A percentile compares a stretch with the other conserved stretches of the same genome.
These are phyloP conservation scores for Friedmanniomyces endolithicus DNA, from an alignment of 495 filamentous ascomycete genomes.

Conservation along the genomic window DNA sequence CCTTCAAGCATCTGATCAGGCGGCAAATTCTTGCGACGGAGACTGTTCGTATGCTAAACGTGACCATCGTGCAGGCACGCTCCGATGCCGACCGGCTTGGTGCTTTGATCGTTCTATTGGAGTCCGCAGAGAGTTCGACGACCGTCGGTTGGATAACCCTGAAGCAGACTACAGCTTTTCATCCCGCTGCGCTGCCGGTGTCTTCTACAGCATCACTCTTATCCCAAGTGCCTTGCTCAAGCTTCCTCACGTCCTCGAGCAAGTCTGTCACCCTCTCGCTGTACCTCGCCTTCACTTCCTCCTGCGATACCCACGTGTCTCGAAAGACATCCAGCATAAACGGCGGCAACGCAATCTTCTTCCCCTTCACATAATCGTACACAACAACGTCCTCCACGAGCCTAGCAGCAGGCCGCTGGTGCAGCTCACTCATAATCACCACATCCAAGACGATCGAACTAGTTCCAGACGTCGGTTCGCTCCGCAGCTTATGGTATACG, in stretches of 20 bases:
- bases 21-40: too few relatives aligned
- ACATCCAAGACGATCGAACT: slow-evolving; percentile 50
- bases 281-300: slow-evolving; percentile 40
- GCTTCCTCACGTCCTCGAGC: slow-evolving; percentile 39
- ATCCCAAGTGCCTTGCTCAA: slow-evolving; percentile 72
- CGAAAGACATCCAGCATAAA: slow-evolving; percentile 59
- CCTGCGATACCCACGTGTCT: slow-evolving; percentile 53
- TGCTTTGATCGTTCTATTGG: too few relatives aligned
- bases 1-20: too few relatives aligned
- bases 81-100: too few relatives aligned
- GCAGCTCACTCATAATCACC: slow-evolving; percentile 63
- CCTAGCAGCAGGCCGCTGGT: slow-evolving; percentile 63
- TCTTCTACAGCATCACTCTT: slow-evolving; percentile 46
- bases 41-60: too few relatives aligned
- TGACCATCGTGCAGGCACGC: too few relatives aligned
- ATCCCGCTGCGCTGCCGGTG: slow-evolving; percentile 39
- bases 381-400: slow-evolving; percentile 73
- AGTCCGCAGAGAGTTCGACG: neutral
- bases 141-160: neutral
- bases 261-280: slow-evolving; percentile 41
- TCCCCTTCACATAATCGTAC: slow-evolving; percentile 61
- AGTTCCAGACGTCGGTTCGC: slow-evolving; percentile 35
- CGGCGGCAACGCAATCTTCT: slow-evolving; percentile 45
- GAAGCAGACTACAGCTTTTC: neutral
- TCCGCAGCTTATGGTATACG: slow-evolving; percentile 70